phyloP scores from a whole-genome alignment of 1,284 basidiomycete genomes.

The Apiotrichum gracile region DNA sequence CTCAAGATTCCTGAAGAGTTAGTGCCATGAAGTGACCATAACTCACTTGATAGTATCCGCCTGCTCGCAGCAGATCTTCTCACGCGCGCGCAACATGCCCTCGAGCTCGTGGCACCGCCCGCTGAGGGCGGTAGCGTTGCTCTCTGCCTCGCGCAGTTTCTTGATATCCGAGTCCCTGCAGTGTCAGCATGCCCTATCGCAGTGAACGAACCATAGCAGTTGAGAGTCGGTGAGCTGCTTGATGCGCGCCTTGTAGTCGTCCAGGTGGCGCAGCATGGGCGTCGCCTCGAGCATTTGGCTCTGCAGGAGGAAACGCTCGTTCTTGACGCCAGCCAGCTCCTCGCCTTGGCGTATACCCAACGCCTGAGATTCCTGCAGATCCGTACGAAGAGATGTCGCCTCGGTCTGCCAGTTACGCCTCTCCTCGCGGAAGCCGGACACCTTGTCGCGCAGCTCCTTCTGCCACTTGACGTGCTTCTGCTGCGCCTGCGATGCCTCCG shows the following conservation, averaged over 20 bases:
- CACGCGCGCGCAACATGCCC: slow-evolving; percentile 21
- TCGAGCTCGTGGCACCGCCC: slow-evolving; percentile 24
- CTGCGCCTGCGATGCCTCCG: slow-evolving; percentile 35
- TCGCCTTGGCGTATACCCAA: slow-evolving; percentile 27
- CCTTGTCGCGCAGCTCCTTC: slow-evolving; percentile 36
- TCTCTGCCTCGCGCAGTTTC: slow-evolving; percentile 23
- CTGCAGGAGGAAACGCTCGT: slow-evolving; percentile 41
- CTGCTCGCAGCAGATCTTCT: slow-evolving; percentile 20
- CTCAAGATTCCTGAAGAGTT: slow-evolving; percentile 3
- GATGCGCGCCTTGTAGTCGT: slow-evolving; percentile 39
- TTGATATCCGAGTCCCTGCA: slow-evolving; percentile 29
- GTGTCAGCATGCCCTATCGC: background rate
- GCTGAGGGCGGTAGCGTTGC: slow-evolving; percentile 13
- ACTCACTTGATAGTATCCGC: slow-evolving; percentile 16
- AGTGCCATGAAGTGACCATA: background rate
- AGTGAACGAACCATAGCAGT: slow-evolving; percentile 29
- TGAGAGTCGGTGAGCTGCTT: slow-evolving; percentile 38
- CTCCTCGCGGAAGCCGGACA: slow-evolving; percentile 36
- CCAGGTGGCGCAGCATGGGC: slow-evolving; percentile 38
- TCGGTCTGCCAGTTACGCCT: slow-evolving; percentile 36
- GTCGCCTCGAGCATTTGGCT: slow-evolving; percentile 32
- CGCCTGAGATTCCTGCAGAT: slow-evolving; percentile 27
- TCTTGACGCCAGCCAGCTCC: slow-evolving; percentile 39
- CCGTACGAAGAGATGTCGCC: slow-evolving; percentile 25
- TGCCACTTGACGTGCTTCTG: slow-evolving; percentile 43